Evolutionary conservation across 2,329 filamentous ascomycete genomes (phyloP), one percentile per base, ranked within the genome.

Genomic region (Mycogone perniciosa): DNA sequence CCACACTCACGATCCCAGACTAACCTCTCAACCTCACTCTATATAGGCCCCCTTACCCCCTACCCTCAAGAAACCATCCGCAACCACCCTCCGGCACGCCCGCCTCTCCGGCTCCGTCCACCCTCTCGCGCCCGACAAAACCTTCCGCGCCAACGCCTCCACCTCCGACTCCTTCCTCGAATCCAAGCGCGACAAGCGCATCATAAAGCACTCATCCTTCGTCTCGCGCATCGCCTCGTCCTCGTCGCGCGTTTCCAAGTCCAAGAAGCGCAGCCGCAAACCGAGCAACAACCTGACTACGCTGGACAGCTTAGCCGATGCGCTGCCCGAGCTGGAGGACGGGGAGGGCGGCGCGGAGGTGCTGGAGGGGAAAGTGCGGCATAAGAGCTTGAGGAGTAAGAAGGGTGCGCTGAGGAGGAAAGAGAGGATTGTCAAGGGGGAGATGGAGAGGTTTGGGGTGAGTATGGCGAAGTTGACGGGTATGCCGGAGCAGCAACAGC

Each of bases 321-420:
- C 90, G 1, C 75, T 97, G 3, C 89, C 90, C 0, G 82, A 84
- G 3, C 68, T 82, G 4, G 59, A 57, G 0, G 70, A 71, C 3
- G 73, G 75, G 3, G 74, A 73, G 13, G 72, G 70, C 4, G 74
- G 75, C 26, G 71, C 68, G 41, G 69, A 71, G 11, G 67, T 66
- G 50, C 70, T 67, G 60, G 64, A 57, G 56, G 81, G 81, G 0
- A 88, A 85, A 60, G 78, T 93, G 46, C 76, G 80, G 54, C 85
- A 88, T 57, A 86, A 82, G 72, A 92, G 86, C 54, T 62, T 97
- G 61, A 85, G 80, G 68, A 85, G 80, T 55, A 76, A 84, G 48
- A 88, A 83, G 3, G 92, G 92, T 1, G 89, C 89, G 26, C 76
- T 91, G 71, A 95, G 89, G 78, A 77, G 81, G 63, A 93, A 89